These are phyloP conservation scores for Penicillium sp. DNA, from an alignment of 2,329 filamentous ascomycete species.

Conservation along the genomic window DNA sequence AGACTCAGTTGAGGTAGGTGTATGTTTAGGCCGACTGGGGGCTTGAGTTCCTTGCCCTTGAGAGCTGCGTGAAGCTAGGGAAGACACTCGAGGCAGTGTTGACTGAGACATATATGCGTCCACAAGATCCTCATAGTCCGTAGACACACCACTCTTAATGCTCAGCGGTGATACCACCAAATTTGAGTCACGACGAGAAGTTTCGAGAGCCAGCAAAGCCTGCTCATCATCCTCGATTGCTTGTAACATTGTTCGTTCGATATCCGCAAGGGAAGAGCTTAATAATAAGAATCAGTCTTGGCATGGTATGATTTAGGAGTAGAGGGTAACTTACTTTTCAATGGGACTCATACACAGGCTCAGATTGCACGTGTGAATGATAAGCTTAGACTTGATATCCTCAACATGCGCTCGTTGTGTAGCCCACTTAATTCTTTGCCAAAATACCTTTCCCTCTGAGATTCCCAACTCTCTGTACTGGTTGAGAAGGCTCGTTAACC, in stretches of 20 bases:
- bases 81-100: not conserved
- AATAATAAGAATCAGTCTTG: not conserved
- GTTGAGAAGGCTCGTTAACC: conserved; percentile 22
- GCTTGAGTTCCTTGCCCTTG: not conserved
- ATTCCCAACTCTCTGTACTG: conserved; percentile 23
- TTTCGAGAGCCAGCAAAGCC: conserved; percentile 1
- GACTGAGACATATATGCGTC: not conserved
- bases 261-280: conserved; percentile 25
- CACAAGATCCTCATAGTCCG: conserved; percentile 2
- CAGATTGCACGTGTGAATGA: conserved; percentile 30
- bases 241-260: conserved; percentile 23
- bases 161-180: conserved; percentile 5
- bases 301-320: not conserved
- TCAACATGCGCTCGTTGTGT: conserved; percentile 28
- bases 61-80: not conserved
- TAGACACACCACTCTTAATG: not conserved
- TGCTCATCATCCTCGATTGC: conserved; percentile 23
- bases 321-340: conserved; percentile 22
- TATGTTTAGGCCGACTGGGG: conserved; percentile 2
- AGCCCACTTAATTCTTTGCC: conserved; percentile 31
- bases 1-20: conserved; percentile 23
- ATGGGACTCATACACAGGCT: conserved; percentile 31
- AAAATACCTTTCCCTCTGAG: conserved; percentile 25
- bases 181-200: conserved; percentile 6
- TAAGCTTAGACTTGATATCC: conserved; percentile 30